Percentiles rank a stretch among this genome's conserved stretches.
Evolutionary conservation across 2,329 filamentous ascomycete genomes (phyloP).

Genomic region (Capronia americana): DNA sequence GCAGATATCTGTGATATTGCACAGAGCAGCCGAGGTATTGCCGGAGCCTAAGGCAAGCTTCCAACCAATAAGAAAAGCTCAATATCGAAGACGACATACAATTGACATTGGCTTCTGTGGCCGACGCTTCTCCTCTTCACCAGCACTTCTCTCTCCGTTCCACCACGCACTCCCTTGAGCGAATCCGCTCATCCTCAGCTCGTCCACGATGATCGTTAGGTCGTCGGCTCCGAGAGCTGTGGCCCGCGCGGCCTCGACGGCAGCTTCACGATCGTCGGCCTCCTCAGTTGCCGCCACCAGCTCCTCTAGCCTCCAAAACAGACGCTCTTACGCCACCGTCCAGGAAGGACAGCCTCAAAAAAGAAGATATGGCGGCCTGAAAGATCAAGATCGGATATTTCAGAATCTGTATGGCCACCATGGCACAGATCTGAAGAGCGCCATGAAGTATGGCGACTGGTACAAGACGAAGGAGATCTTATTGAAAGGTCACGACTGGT

Average conservation of each 20-base stretch:
- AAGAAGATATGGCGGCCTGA: conserved; percentile 80
- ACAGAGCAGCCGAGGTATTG: conserved; percentile 20
- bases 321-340: conserved; percentile 78
- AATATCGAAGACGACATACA: conserved; percentile 26
- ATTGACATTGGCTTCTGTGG: conserved; percentile 15
- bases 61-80: conserved; percentile 26
- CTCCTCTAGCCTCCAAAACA: conserved; percentile 52
- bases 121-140: conserved; percentile 1
- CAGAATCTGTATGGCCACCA: conserved; percentile 97
- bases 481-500: conserved; percentile 96
- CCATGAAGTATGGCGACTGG: conserved; percentile 99
- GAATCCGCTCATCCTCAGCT: conserved; percentile 1
- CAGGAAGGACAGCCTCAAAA: conserved; percentile 73
- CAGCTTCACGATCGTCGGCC: conserved; percentile 56
- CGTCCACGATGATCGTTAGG: conserved; percentile 38
- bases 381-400: conserved; percentile 98
- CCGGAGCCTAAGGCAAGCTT: conserved; percentile 10
- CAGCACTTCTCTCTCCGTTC: background rate
- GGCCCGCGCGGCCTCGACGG: conserved; percentile 39
- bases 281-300: conserved; percentile 38
- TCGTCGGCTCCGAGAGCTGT: conserved; percentile 43
- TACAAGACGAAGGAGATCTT: conserved; percentile 99
- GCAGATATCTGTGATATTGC: too few species aligned
- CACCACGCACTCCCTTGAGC: conserved; percentile 14
- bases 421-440: conserved; percentile 87